A percentile compares a stretch with the other conserved stretches of the same genome.
These are phyloP conservation scores for Ambrosia artemisiifolia DNA, from an alignment of 129 eudicot species.

Conservation along the genomic window DNA sequence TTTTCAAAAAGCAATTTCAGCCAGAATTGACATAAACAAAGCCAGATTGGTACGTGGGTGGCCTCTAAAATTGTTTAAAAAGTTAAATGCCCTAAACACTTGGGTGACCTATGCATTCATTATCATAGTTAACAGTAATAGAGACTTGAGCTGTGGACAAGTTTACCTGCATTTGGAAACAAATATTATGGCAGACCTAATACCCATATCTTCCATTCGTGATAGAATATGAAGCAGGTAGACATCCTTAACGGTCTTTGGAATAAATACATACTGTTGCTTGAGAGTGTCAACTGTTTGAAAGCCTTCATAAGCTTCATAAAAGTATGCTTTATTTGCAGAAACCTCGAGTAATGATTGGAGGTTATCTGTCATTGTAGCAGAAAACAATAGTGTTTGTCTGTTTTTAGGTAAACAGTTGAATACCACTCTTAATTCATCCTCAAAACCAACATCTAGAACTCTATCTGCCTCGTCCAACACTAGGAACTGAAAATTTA, in stretches of 20 bases:
- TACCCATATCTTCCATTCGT: conserved; percentile 68
- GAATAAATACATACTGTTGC: conserved; percentile 71
- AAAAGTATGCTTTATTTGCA: conserved; percentile 70
- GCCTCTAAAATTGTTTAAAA: background rate
- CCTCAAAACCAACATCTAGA: conserved; percentile 78
- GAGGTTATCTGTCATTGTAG: conserved; percentile 81
- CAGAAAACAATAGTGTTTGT: conserved; percentile 83
- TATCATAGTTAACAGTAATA: background rate
- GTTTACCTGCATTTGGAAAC: conserved; percentile 75
- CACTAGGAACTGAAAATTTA: conserved; percentile 64
- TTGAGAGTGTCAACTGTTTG: conserved; percentile 81
- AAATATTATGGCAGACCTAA: conserved; percentile 84
- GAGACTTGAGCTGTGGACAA: background rate
- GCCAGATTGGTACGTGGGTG: too few relatives aligned
- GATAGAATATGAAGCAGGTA: conserved; percentile 59
- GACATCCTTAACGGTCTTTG: conserved; percentile 78
- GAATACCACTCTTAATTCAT: conserved; percentile 65
- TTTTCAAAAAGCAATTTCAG: too few relatives aligned
- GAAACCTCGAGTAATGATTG: conserved; percentile 76
- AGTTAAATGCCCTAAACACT: background rate
- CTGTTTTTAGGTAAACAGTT: conserved; percentile 68
- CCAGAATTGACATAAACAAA: too few relatives aligned
- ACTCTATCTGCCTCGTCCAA: conserved; percentile 96
- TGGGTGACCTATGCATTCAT: background rate
- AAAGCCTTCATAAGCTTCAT: conserved; percentile 78